Evolutionary conservation across 2,329 filamentous ascomycete genomes (phyloP).

Genomic region (Capronia americana): DNA sequence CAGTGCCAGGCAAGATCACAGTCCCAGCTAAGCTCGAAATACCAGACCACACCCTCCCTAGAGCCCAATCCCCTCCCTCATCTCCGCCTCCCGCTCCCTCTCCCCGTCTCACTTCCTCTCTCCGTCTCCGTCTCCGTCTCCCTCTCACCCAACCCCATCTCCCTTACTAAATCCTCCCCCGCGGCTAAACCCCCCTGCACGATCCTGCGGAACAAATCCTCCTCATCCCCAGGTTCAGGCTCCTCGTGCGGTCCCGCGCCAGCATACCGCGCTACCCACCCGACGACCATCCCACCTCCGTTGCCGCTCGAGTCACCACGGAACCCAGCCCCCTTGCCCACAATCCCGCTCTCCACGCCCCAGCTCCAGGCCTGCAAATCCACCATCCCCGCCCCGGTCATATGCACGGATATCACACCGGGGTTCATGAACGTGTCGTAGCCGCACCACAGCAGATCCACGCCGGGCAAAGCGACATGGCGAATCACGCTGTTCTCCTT

Average conservation of each 20-base stretch:
- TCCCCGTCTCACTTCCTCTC: not conserved
- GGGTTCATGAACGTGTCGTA: slow-evolving; percentile 18
- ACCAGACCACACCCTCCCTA: not conserved
- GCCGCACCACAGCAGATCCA: slow-evolving; percentile 23
- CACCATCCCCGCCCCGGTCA: slow-evolving; percentile 24
- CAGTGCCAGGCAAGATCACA: not conserved
- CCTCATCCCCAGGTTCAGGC: not conserved
- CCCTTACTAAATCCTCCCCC: not conserved
- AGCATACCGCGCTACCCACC: slow-evolving; percentile 13
- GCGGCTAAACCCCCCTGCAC: slow-evolving; percentile 18
- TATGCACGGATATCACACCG: slow-evolving; percentile 11
- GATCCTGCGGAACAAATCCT: slow-evolving; percentile 22
- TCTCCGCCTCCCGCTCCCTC: not conserved
- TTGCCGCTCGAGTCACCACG: not conserved
- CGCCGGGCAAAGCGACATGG: slow-evolving; percentile 15
- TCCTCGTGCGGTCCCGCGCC: slow-evolving; percentile 5
- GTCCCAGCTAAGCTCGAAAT: not conserved
- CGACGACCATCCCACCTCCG: not conserved
- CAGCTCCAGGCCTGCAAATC: slow-evolving; percentile 15
- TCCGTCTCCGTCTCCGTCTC: not conserved
- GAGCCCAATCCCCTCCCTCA: not conserved
- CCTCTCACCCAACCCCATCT: not conserved
- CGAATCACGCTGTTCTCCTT: slow-evolving; percentile 21
- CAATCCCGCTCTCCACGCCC: slow-evolving; percentile 23
- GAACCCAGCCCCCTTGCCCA: slow-evolving; percentile 20